Evolutionary conservation across 2,329 filamentous ascomycete genomes (phyloP).

Genomic region (Arthrobotrys megalospora): DNA sequence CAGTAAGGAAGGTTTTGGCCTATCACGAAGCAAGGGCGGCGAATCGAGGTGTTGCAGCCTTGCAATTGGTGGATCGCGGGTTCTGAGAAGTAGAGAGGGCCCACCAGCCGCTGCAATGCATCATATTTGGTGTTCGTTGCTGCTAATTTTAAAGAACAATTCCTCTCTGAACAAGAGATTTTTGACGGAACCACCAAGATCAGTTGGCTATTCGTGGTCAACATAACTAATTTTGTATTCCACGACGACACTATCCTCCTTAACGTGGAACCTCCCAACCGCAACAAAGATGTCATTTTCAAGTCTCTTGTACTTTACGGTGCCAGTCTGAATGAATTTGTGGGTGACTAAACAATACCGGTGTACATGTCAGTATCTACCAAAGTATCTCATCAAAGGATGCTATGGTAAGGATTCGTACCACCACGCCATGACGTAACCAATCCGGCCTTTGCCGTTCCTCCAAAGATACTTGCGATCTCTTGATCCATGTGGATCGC

Average conservation of each 20-base stretch:
- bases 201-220: constrained; percentile 21
- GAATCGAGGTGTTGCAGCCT: constrained; percentile 10
- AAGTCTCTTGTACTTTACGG: constrained; percentile 66
- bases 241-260: constrained; percentile 64
- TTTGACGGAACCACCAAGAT: not conserved
- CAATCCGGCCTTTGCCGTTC: constrained; percentile 67
- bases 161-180: not conserved
- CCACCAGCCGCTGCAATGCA: constrained; percentile 1
- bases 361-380: not conserved
- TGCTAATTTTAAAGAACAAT: not conserved
- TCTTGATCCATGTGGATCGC: constrained; percentile 66
- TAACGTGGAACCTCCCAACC: constrained; percentile 68
- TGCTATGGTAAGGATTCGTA: constrained; percentile 61
- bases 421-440: constrained; percentile 68
- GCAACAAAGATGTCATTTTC: constrained; percentile 68
- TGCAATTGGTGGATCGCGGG: not conserved
- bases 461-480: constrained; percentile 66
- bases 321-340: constrained; percentile 68
- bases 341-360: constrained; percentile 66
- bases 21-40: constrained; percentile 5
- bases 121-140: constrained; percentile 3
- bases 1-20: not conserved
- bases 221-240: constrained; percentile 70
- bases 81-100: constrained; percentile 1
- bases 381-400: constrained; percentile 33